These are phyloP conservation scores for Roridomyces roridus DNA, from an alignment of 768 basidiomycete species.

Conservation along the genomic window DNA sequence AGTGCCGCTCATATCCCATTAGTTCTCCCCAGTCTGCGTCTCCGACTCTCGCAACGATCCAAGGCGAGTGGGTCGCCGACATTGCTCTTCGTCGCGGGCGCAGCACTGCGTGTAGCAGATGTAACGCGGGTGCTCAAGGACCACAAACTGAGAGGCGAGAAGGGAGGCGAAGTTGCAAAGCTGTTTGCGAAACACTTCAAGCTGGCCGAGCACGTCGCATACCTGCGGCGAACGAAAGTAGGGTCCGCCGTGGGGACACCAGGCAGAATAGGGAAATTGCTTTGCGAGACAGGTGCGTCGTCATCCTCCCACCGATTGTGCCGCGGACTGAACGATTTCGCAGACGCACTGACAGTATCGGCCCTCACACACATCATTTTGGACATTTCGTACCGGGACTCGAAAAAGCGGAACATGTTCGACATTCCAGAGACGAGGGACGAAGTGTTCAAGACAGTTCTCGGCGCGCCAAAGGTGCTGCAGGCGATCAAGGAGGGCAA, in stretches of 20 bases:
- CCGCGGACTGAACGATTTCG: conserved; percentile 6
- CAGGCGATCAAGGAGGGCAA: conserved; percentile 73
- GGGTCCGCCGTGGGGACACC: conserved; percentile 93
- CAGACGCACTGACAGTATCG: conserved; percentile 75
- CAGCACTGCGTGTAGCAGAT: conserved; percentile 93
- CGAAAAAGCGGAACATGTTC: conserved; percentile 76
- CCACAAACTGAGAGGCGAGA: conserved; percentile 74
- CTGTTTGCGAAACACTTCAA: conserved; percentile 97
- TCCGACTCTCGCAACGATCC: conserved; percentile 75
- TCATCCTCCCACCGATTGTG: neutral
- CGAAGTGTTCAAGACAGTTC: conserved; percentile 77
- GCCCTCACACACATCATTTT: conserved; percentile 86
- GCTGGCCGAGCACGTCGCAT: conserved; percentile 82
- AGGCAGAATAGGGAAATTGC: conserved; percentile 85
- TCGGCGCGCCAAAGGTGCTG: conserved; percentile 66
- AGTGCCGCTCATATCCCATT: conserved; percentile 3
- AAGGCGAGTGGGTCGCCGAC: conserved; percentile 87
- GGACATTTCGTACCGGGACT: conserved; percentile 74
- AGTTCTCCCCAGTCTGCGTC: conserved; percentile 74
- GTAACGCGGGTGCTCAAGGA: conserved; percentile 77
- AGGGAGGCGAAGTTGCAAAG: conserved; percentile 92
- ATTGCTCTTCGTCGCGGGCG: conserved; percentile 81
- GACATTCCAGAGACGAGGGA: conserved; percentile 87
- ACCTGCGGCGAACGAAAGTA: conserved; percentile 85
- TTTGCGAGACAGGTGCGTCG: conserved; percentile 69